These are phyloP conservation scores for Coelastrella sp. DNA, from an alignment of 139 green algal species.

Conservation along the genomic window DNA sequence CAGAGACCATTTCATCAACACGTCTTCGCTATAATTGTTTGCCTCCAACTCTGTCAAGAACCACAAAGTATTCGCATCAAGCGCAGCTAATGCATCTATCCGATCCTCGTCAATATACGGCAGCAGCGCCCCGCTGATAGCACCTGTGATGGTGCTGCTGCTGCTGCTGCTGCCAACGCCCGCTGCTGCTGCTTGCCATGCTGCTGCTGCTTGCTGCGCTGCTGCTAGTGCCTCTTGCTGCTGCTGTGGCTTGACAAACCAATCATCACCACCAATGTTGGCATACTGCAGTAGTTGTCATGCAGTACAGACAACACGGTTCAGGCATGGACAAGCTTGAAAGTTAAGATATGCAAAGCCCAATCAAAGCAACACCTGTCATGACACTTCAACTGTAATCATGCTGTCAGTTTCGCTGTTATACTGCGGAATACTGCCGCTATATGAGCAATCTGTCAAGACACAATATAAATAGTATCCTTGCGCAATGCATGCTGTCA, in stretches of 20 bases:
- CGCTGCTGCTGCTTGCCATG: background rate
- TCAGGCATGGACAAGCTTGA: too few relatives aligned
- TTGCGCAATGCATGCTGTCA: too few relatives aligned
- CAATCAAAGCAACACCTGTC: too few relatives aligned
- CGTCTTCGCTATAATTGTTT: background rate
- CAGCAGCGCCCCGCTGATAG: slow-evolving; percentile 12
- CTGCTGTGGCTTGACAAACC: slow-evolving; percentile 18
- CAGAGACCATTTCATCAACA: slow-evolving; percentile 42
- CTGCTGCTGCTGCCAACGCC: slow-evolving; percentile 25
- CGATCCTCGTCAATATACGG: slow-evolving; percentile 30
- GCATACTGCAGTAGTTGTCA: background rate
- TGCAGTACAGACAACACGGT: too few relatives aligned
- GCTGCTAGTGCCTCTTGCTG: slow-evolving; percentile 7
- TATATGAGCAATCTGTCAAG: too few relatives aligned
- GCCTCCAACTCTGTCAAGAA: slow-evolving; percentile 38
- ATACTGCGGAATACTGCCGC: too few relatives aligned
- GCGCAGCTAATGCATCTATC: slow-evolving; percentile 4
- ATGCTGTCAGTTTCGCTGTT: too few relatives aligned
- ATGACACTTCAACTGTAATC: too few relatives aligned
- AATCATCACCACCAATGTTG: slow-evolving; percentile 25
- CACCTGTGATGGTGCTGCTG: background rate
- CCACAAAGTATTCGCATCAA: slow-evolving; percentile 32
- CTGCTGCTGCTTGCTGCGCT: slow-evolving; percentile 33
- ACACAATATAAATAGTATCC: too few relatives aligned
- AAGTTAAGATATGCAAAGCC: too few relatives aligned